Conservation (phyloP, 176 grass and related monocot genomes). For the Carex pumila region DNA sequence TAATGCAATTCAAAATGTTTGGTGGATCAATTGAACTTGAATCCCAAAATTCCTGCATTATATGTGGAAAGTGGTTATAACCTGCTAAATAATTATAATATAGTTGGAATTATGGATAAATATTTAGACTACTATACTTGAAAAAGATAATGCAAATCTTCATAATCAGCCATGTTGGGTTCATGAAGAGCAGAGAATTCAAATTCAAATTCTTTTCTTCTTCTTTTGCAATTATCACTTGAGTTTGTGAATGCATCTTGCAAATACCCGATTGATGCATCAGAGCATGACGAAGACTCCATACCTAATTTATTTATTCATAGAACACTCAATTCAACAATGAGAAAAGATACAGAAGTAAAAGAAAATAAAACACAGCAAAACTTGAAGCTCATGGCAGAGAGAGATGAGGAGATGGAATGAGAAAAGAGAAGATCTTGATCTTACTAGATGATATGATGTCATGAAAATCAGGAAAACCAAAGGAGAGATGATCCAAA, state of each 20-base stretch:
- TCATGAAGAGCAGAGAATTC: neutral
- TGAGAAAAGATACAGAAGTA: neutral
- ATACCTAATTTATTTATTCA: slow-evolving; percentile 14
- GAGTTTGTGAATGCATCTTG: slow-evolving; percentile 44
- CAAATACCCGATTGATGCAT: slow-evolving; percentile 51
- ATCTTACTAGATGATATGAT: slow-evolving; percentile 13
- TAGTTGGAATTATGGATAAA: neutral
- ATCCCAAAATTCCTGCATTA: slow-evolving; percentile 62
- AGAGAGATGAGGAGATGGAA: neutral
- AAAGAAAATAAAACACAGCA: neutral
- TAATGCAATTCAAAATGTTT: slow-evolving; percentile 27
- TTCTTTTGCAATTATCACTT: slow-evolving; percentile 40
- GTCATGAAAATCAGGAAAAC: slow-evolving; percentile 1
- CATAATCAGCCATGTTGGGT: slow-evolving; percentile 18
- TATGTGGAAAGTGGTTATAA: slow-evolving; percentile 15
- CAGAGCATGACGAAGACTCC: slow-evolving; percentile 49
- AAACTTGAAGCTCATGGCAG: neutral
- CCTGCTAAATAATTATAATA: slow-evolving; percentile 21
- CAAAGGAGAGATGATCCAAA: slow-evolving; percentile 21
- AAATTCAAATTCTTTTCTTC: slow-evolving; percentile 12
- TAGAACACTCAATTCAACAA: neutral
- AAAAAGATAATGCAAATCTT: slow-evolving; percentile 52
- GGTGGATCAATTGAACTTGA: slow-evolving; percentile 26
- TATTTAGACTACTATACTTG: neutral
- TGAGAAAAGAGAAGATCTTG: neutral